Evolutionary conservation across 139 green algal species (phyloP).

Genomic region (Picochlorum sp.): DNA sequence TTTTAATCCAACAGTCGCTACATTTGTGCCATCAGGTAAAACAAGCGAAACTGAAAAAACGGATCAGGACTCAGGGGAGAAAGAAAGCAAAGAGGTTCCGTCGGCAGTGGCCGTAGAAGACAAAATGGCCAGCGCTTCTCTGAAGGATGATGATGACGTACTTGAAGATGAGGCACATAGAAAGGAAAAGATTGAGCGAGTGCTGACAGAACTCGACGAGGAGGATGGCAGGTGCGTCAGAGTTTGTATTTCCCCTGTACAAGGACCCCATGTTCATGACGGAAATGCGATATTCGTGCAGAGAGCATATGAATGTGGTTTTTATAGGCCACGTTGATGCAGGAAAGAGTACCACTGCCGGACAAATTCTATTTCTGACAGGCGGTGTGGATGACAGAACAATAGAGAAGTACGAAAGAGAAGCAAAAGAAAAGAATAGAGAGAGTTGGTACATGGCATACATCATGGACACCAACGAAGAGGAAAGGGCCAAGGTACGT

Average conservation of each 20-base stretch:
- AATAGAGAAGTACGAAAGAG: constrained; percentile 99
- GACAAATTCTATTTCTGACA: constrained; percentile 93
- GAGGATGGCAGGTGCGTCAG: too few relatives aligned
- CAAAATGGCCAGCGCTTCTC: too few relatives aligned
- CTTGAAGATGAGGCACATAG: too few relatives aligned
- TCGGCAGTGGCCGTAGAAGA: too few relatives aligned
- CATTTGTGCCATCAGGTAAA: constrained; percentile 31
- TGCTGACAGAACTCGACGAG: too few relatives aligned
- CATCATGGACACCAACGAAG: constrained; percentile 99
- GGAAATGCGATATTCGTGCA: neutral
- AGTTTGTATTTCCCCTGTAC: too few relatives aligned
- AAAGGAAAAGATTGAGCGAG: too few relatives aligned
- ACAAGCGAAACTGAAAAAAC: neutral
- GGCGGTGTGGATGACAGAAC: constrained; percentile 92
- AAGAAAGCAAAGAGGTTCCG: neutral
- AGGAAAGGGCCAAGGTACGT: constrained; percentile 87
- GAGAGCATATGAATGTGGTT: constrained; percentile 96
- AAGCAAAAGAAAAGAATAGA: constrained; percentile 99
- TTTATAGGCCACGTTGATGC: constrained; percentile 99
- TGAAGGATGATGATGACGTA: too few relatives aligned
- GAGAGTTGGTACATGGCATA: constrained; percentile 99
- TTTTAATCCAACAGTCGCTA: constrained; percentile 52
- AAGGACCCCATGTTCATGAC: too few relatives aligned
- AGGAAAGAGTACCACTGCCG: constrained; percentile 94
- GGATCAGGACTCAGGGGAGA: neutral